Conservation (phyloP, 2,329 filamentous ascomycete genomes). For the Aureobasidium sp. region DNA sequence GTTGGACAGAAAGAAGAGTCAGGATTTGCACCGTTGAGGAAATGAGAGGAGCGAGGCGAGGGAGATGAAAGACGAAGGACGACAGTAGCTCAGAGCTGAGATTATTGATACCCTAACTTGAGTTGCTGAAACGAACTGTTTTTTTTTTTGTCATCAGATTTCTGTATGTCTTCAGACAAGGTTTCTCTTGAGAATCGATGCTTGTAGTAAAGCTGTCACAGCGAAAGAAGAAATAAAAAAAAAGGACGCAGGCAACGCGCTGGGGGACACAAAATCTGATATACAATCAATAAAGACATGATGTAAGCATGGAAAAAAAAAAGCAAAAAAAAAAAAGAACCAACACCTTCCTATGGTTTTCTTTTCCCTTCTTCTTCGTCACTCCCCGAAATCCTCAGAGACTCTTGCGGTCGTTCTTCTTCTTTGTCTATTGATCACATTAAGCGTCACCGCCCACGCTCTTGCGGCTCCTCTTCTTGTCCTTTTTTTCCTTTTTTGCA, state of each 20-base stretch:
- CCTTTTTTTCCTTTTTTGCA: conserved; percentile 23
- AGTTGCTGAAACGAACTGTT: no score
- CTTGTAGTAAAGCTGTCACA: background rate
- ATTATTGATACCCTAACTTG: no score
- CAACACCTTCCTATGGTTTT: background rate
- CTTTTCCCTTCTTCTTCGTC: background rate
- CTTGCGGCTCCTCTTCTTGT: conserved; percentile 31
- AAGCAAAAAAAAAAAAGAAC: background rate
- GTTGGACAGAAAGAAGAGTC: conserved; percentile 48
- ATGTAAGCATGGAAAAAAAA: no score
- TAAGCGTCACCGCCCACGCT: conserved; percentile 22
- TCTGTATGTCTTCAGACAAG: no score
- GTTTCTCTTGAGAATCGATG: no score
- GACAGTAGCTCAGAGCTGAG: no score
- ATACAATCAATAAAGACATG: no score
- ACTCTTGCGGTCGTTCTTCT: background rate
- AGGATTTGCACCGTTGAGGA: conserved; percentile 24
- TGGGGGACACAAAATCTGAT: background rate
- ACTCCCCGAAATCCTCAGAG: background rate
- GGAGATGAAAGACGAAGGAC: background rate
- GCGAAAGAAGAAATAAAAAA: background rate
- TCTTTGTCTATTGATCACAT: background rate
- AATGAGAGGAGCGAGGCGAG: no score
- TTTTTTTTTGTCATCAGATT: no score
- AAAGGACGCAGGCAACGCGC: no score